Evolutionary conservation across 495 filamentous ascomycete species (phyloP).

Genomic region (Sphaerosporella brunnea): DNA sequence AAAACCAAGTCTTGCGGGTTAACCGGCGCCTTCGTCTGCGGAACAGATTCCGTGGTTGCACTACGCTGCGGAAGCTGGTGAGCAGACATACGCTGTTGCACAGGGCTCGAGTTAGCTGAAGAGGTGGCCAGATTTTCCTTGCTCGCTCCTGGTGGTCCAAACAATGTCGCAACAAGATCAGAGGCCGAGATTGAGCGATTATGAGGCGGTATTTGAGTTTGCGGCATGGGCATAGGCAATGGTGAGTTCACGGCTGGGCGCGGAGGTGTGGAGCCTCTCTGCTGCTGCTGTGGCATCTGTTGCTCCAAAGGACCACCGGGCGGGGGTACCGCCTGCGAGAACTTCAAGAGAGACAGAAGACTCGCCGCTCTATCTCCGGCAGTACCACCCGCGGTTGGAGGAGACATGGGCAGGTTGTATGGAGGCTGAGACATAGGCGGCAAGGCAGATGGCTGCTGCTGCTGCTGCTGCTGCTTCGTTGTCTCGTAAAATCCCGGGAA

Average conservation of each 20-base stretch:
- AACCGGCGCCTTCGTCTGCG: slow-evolving; percentile 22
- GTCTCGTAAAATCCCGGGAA: slow-evolving; percentile 9
- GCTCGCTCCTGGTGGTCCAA: slow-evolving; percentile 1
- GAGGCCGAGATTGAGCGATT: slow-evolving; percentile 42
- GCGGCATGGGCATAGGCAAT: slow-evolving; percentile 26
- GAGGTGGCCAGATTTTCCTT: slow-evolving; percentile 3
- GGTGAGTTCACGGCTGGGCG: slow-evolving; percentile 29
- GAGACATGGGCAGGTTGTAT: slow-evolving; percentile 18
- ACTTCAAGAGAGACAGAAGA: slow-evolving; percentile 75
- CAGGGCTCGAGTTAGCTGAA: slow-evolving; percentile 1
- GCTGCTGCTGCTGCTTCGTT: slow-evolving; percentile 5
- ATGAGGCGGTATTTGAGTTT: slow-evolving; percentile 30
- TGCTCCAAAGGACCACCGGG: slow-evolving; percentile 22
- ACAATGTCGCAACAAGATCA: slow-evolving; percentile 44
- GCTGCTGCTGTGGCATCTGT: slow-evolving; percentile 17
- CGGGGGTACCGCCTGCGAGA: slow-evolving; percentile 40
- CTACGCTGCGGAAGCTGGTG: slow-evolving; percentile 10
- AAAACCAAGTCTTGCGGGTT: slow-evolving; percentile 51
- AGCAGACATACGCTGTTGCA: not conserved
- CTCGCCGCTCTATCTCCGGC: slow-evolving; percentile 45
- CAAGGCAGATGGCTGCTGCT: not conserved
- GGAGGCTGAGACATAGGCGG: slow-evolving; percentile 19
- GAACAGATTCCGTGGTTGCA: slow-evolving; percentile 15
- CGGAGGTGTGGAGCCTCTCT: slow-evolving; percentile 28
- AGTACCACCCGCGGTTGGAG: slow-evolving; percentile 24